phyloP scores from a whole-genome alignment of 306 rosid species.

The Arachis stenosperma region DNA sequence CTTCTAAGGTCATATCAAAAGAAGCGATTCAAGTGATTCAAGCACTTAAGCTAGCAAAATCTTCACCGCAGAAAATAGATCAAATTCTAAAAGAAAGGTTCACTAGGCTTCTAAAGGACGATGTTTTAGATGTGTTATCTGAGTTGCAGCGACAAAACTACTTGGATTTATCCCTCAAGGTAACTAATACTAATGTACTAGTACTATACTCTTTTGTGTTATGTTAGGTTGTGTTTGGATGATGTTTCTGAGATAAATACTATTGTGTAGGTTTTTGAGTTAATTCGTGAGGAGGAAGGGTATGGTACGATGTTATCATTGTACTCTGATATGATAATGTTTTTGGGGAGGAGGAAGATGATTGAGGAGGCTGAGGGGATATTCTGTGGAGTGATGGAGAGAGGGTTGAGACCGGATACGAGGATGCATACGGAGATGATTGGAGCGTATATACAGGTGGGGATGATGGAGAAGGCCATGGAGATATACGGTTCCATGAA shows the following conservation, averaged over 20 bases:
- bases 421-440: conserved; percentile 74
- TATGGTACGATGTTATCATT: conserved; percentile 49
- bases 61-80: conserved; percentile 42
- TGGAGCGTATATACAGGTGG: conserved; percentile 65
- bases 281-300: conserved; percentile 54
- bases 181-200: neutral
- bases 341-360: conserved; percentile 65
- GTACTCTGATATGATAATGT: conserved; percentile 63
- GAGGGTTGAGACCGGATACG: conserved; percentile 61
- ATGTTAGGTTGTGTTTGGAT: too few relatives aligned
- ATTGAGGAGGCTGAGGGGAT: conserved; percentile 63
- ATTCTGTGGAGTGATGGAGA: conserved; percentile 43
- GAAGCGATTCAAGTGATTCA: conserved; percentile 76
- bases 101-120: conserved; percentile 62
- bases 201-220: neutral
- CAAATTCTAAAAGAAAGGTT: conserved; percentile 51
- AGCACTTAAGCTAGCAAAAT: conserved; percentile 65
- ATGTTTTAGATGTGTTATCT: conserved; percentile 53
- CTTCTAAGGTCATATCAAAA: conserved; percentile 54
- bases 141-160: conserved; percentile 66
- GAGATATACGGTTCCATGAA: conserved; percentile 59
- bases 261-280: conserved; percentile 60
- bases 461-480: conserved; percentile 62
- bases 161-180: conserved; percentile 57
- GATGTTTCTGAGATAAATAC: too few relatives aligned